Percentiles rank a stretch among this genome's conserved stretches.
phyloP scores from a whole-genome alignment of 139 green algal species.

The Chlamydomonas sp. region DNA sequence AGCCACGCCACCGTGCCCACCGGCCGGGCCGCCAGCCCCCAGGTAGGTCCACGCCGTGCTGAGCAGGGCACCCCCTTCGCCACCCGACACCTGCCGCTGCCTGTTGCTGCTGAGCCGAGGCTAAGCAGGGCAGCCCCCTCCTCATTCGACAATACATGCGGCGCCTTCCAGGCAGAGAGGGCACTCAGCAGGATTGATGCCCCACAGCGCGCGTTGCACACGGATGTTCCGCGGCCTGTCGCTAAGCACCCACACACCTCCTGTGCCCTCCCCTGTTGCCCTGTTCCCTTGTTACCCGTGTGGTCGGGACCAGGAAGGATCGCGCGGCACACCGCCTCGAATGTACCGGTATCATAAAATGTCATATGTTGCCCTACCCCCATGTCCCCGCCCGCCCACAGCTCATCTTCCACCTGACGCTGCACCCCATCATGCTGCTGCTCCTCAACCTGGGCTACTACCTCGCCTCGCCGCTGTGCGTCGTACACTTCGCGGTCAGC shows the following conservation, averaged over 20 bases:
- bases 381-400: not conserved
- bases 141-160: not conserved
- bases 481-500: not conserved
- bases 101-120: not conserved
- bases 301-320: not conserved
- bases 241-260: not conserved
- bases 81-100: not conserved
- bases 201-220: no score
- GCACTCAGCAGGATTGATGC: not conserved
- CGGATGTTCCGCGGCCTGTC: not conserved
- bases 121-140: not conserved
- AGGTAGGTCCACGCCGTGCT: not conserved
- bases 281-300: not conserved
- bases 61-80: no score
- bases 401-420: not conserved
- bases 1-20: not conserved
- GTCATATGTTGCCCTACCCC: no score
- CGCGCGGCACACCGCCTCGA: not conserved
- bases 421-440: conserved; percentile 8
- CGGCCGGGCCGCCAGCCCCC: not conserved
- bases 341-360: no score
- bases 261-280: not conserved
- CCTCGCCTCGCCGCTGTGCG: not conserved
- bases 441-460: not conserved
- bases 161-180: not conserved